These are phyloP conservation scores for Cetradonia linearis DNA, from an alignment of 495 filamentous ascomycete genomes.

Conservation along the genomic window DNA sequence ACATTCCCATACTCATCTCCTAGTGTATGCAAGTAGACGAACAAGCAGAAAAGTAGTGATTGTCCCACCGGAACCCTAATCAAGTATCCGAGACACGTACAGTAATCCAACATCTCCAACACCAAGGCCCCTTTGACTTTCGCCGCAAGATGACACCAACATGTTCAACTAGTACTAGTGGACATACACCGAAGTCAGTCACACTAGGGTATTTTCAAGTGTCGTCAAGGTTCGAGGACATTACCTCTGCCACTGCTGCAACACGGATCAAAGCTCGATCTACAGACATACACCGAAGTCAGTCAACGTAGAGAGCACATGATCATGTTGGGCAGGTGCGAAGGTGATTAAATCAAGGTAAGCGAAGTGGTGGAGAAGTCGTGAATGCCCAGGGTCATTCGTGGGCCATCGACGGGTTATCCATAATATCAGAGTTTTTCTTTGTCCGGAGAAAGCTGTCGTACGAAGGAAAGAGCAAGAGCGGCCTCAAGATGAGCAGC, in stretches of 20 bases:
- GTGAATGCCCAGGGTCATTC: background rate
- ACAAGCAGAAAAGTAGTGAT: background rate
- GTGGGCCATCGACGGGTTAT: background rate
- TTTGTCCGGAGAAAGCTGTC: background rate
- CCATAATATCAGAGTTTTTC: background rate
- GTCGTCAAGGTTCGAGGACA: background rate
- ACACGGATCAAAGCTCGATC: conserved; percentile 5
- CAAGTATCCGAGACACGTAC: background rate
- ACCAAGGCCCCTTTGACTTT: background rate
- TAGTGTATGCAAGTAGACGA: background rate
- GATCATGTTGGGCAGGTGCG: background rate
- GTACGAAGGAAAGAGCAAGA: background rate
- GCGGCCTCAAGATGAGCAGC: background rate
- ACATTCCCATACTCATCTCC: too few relatives aligned
- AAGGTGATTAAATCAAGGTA: background rate
- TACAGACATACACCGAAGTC: conserved; percentile 20
- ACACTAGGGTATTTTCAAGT: conserved; percentile 3
- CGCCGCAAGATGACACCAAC: background rate
- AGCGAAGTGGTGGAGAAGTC: background rate
- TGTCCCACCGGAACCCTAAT: background rate
- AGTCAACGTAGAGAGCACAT: conserved; percentile 17
- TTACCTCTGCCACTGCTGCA: background rate
- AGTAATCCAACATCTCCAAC: background rate
- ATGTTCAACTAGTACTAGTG: conserved; percentile 7
- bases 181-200: conserved; percentile 14